Base-by-base conservation (phyloP, 495 filamentous ascomycete species). In the Amniculicola lignicola region DNA sequence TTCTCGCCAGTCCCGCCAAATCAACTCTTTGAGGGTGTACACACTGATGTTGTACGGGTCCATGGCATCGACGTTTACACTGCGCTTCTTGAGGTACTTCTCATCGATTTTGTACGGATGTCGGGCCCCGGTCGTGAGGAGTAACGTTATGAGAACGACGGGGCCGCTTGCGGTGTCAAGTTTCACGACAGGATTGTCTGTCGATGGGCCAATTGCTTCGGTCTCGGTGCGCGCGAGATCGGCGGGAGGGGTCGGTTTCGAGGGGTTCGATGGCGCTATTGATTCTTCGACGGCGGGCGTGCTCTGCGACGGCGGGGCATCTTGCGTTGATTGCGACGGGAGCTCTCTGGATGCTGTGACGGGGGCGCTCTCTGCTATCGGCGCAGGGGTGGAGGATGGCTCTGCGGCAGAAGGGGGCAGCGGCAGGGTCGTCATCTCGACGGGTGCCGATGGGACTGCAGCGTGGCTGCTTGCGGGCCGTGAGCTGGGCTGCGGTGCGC, bases 21-120 rank as follows among this genome's bases (percentile, higher is more conserved):
- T 94, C 69, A 95, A 72, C 67, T 96, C 90, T 70, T 96, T 96
- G 46, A 96, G 67, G 6, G 87, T 92, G 65, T 96, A 95, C 12
- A 94, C 83, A 62, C 86, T 93, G 71, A 95, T 89, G 64, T 83
- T 84, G 64, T 88, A 88, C 1, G 90, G 90, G 67, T 96, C 89
- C 64, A 84, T 76, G 22, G 82, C 85, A 31, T 88, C 84, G 0
- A 90, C 81, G 27, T 76, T 80, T 14, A 94, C 83, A 46, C 85
- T 85, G 18, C 86, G 81, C 69, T 89, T 91, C 39, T 78, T 73
- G 44, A 96, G 72, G 61, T 95, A 96, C 57, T 85, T 89, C 50
- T 85, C 85, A 72, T 93, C 88, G 58, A 96, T 86, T 49, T 83
- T 87, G 69, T 89, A 93, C 2, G 89, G 88, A 70, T 95, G 89